Evolutionary conservation across 192 early-diverging fungal species (phyloP).

Genomic region (Backusella macrospora): DNA sequence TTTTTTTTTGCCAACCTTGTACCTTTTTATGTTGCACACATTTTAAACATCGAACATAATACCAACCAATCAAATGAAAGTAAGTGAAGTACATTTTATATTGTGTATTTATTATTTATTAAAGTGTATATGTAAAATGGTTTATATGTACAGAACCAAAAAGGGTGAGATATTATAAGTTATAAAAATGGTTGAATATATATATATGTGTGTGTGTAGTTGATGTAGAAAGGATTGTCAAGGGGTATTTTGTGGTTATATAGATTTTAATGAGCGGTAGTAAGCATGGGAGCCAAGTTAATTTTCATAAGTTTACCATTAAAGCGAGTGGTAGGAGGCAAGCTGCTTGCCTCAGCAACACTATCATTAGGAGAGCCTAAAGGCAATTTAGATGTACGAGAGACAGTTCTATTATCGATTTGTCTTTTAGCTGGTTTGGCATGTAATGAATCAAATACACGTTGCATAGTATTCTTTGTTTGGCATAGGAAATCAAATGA

Average conservation of each 20-base stretch:
- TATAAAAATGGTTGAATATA: not conserved
- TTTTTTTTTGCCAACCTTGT: not conserved
- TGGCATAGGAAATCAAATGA: slow-evolving; percentile 23
- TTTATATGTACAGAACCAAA: not conserved
- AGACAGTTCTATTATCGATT: slow-evolving; percentile 9
- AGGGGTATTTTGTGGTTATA: not conserved
- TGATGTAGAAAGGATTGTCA: too few relatives aligned
- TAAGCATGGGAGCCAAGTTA: slow-evolving; percentile 3
- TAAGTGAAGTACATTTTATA: not conserved
- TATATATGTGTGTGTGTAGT: not conserved
- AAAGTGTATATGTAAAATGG: not conserved
- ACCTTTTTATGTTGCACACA: not conserved
- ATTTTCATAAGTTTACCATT: slow-evolving; percentile 5
- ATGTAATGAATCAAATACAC: slow-evolving; percentile 25
- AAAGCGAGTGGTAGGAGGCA: not conserved
- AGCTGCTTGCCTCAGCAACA: slow-evolving; percentile 19
- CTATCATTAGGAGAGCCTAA: not conserved
- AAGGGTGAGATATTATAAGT: not conserved
- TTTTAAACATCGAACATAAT: not conserved
- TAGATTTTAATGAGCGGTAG: not conserved
- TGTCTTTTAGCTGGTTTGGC: slow-evolving; percentile 11
- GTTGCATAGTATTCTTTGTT: slow-evolving; percentile 1
- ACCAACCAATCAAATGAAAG: not conserved
- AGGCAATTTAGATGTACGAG: slow-evolving; percentile 16
- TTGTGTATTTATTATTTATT: not conserved